Evolutionary conservation across 2,329 filamentous ascomycete species (phyloP).

Genomic region (Neurospora sp.): DNA sequence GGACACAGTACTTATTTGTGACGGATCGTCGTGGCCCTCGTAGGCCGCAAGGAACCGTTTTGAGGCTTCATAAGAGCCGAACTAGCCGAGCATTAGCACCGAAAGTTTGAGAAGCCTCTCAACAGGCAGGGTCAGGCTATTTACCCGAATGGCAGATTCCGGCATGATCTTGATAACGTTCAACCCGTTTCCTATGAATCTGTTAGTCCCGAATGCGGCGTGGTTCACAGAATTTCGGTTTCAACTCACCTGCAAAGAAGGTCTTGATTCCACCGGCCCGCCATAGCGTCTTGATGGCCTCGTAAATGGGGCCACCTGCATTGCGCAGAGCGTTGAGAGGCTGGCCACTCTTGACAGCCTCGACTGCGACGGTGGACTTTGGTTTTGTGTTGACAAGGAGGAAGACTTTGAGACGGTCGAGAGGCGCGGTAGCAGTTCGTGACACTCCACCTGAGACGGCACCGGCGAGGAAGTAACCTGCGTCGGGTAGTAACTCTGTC

Average conservation of each 20-base stretch:
- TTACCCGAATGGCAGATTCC: conserved; percentile 82
- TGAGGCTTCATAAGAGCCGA: conserved; percentile 91
- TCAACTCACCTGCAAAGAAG: conserved; percentile 74
- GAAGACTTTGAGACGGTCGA: conserved; percentile 96
- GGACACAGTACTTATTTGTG: conserved; percentile 68
- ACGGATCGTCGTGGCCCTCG: conserved; percentile 79
- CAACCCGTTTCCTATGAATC: conserved; percentile 71
- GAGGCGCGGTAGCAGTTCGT: conserved; percentile 86
- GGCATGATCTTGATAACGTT: conserved; percentile 99
- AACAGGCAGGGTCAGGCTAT: conserved; percentile 1
- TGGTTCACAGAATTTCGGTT: not conserved
- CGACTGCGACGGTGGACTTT: conserved; percentile 46
- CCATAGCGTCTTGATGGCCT: conserved; percentile 72
- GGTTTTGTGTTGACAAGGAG: conserved; percentile 80
- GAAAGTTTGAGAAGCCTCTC: not conserved
- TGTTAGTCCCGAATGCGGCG: conserved; percentile 1
- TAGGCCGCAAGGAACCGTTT: conserved; percentile 78
- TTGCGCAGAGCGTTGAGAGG: conserved; percentile 55
- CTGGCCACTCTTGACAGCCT: conserved; percentile 61
- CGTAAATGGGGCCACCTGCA: conserved; percentile 58
- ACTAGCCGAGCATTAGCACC: conserved; percentile 32
- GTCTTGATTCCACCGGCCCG: conserved; percentile 76
- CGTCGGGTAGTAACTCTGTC: conserved; percentile 65
- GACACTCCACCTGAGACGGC: conserved; percentile 91
- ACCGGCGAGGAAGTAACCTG: conserved; percentile 97